Conservation (phyloP, 306 rosid species). For the Pterocarpus macrocarpus region DNA sequence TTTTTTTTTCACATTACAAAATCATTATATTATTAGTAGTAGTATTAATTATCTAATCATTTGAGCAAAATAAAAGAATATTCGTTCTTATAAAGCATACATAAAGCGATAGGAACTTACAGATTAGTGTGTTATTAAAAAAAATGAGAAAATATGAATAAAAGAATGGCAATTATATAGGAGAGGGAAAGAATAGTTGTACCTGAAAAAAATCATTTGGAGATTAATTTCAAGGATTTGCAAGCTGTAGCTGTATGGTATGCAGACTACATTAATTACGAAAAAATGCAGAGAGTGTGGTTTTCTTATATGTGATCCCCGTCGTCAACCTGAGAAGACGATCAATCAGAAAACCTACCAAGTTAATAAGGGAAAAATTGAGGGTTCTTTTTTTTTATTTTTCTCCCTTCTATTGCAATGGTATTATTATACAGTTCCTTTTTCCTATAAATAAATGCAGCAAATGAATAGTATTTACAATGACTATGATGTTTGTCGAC, state of each 20-base stretch:
- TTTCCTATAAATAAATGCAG: background rate
- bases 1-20: too few species aligned
- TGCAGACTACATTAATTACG: background rate
- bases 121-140: background rate
- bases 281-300: too few species aligned
- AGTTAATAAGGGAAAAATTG: background rate
- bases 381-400: background rate
- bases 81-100: background rate
- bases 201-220: background rate
- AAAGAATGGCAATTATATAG: background rate
- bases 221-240: background rate
- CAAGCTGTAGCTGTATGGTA: conserved; percentile 16
- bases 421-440: background rate
- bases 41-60: background rate
- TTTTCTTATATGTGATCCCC: background rate
- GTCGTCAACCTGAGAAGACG: background rate
- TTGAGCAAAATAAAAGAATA: background rate
- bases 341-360: background rate
- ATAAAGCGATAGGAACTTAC: background rate
- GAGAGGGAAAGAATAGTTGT: background rate
- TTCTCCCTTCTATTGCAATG: background rate
- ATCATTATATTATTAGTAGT: background rate
- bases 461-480: background rate
- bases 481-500: background rate
- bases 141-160: background rate